phyloP scores from a whole-genome alignment of 305 asterid species.

The Salvia sclarea region DNA sequence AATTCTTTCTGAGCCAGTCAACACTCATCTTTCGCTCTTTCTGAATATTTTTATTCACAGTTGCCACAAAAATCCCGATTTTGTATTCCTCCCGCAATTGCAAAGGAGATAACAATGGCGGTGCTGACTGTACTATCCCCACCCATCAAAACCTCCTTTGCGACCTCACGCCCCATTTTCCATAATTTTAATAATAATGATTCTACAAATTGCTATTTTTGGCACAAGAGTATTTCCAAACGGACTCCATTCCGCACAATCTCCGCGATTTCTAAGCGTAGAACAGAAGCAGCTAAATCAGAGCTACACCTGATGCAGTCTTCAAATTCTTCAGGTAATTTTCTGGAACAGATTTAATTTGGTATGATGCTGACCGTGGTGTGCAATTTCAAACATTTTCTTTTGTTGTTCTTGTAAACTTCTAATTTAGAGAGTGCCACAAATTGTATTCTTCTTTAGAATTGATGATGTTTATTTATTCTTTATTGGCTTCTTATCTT shows the following conservation, averaged over 20 bases:
- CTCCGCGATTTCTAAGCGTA: constrained; percentile 28
- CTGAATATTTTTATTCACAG: too few species aligned
- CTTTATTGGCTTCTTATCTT: background rate
- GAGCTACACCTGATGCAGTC: constrained; percentile 33
- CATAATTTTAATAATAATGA: constrained; percentile 30
- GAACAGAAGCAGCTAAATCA: constrained; percentile 23
- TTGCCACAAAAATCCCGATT: constrained; percentile 14
- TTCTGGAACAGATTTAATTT: background rate
- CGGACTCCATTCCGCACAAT: constrained; percentile 30
- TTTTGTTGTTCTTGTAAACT: background rate
- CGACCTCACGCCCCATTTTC: constrained; percentile 31
- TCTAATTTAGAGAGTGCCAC: background rate
- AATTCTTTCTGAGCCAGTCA: too few species aligned
- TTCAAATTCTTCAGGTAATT: constrained; percentile 48
- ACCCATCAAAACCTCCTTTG: constrained; percentile 37
- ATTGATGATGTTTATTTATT: background rate
- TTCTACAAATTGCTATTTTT: constrained; percentile 14
- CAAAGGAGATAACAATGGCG: constrained; percentile 52
- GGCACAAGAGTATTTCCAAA: constrained; percentile 23
- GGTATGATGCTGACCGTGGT: background rate
- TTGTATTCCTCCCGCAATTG: constrained; percentile 25
- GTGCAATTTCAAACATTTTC: background rate
- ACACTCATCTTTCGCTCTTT: too few species aligned
- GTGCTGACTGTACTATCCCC: constrained; percentile 51
- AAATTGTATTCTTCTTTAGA: background rate